A percentile compares a stretch with the other conserved stretches of the same genome.
Conservation (phyloP, 164 flowering plant species). For the Vitis amurensis region DNA sequence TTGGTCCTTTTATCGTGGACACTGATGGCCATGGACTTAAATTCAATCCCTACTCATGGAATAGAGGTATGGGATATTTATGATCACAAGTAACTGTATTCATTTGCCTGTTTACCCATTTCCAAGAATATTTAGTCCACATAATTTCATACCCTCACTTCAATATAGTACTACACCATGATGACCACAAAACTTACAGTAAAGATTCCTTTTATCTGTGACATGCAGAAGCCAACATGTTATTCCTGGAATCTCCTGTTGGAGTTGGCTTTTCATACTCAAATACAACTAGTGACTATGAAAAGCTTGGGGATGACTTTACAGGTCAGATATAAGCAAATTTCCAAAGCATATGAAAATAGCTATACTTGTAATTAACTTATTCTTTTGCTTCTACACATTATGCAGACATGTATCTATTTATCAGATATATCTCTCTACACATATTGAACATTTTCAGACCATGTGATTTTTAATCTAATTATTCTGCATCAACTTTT, state of each 20-base stretch:
- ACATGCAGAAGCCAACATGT: slow-evolving; percentile 83
- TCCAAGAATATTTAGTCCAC: no score
- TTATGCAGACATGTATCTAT: no score
- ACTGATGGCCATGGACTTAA: slow-evolving; percentile 49
- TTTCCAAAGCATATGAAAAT: not conserved
- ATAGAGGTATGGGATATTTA: slow-evolving; percentile 29
- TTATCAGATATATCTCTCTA: no score
- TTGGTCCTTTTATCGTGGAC: slow-evolving; percentile 90
- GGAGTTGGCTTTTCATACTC: slow-evolving; percentile 96
- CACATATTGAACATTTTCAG: no score
- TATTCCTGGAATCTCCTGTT: slow-evolving; percentile 86
- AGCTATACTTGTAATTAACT: not conserved
- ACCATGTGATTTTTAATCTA: not conserved
- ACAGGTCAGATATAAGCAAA: slow-evolving; percentile 48
- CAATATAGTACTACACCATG: no score
- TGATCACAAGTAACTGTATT: not conserved
- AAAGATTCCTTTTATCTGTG: slow-evolving; percentile 4
- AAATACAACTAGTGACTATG: slow-evolving; percentile 68
- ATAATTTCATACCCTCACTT: no score
- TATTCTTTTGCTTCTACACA: not conserved
- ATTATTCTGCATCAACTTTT: not conserved
- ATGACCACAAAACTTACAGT: no score
- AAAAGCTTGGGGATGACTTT: slow-evolving; percentile 70
- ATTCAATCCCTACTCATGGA: slow-evolving; percentile 72
- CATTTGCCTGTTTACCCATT: no score